A percentile compares a stretch with the other conserved stretches of the same genome.
Conservation (phyloP, 1,139 yeast species). For the Sugiyamaella xylanicola region DNA sequence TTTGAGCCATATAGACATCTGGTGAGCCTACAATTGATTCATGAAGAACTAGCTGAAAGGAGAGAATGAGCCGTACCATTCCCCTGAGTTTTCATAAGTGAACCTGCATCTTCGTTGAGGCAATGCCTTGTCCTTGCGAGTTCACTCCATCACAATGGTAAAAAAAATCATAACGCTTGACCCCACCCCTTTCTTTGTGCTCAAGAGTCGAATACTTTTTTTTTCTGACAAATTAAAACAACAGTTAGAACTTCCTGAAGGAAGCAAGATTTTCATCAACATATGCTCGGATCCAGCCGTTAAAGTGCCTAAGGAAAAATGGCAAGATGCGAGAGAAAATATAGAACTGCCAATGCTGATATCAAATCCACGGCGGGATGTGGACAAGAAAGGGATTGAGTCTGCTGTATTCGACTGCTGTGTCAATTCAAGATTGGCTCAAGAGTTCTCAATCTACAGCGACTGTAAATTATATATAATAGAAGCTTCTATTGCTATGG, state of each 20-base stretch:
- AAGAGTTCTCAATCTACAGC: slow-evolving; percentile 54
- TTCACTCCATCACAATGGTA: too few relatives aligned
- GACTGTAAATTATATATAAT: slow-evolving; percentile 65
- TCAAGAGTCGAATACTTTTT: slow-evolving; percentile 56
- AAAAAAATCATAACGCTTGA: slow-evolving; percentile 30
- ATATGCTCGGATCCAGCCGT: slow-evolving; percentile 66
- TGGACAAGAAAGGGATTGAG: slow-evolving; percentile 68
- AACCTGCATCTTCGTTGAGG: too few relatives aligned
- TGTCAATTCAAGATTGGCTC: slow-evolving; percentile 40
- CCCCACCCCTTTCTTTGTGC: slow-evolving; percentile 66
- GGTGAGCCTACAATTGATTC: too few relatives aligned
- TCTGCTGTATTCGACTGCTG: slow-evolving; percentile 75
- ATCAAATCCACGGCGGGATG: slow-evolving; percentile 53
- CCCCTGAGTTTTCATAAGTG: too few relatives aligned
- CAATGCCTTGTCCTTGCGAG: too few relatives aligned
- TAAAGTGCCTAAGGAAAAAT: slow-evolving; percentile 31
- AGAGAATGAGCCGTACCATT: too few relatives aligned
- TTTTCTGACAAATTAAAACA: slow-evolving; percentile 37
- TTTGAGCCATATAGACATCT: too few relatives aligned
- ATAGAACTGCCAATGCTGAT: slow-evolving; percentile 87
- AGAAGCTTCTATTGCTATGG: slow-evolving; percentile 47
- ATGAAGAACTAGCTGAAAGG: too few relatives aligned
- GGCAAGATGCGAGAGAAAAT: slow-evolving; percentile 50
- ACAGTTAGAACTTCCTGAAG: slow-evolving; percentile 31
- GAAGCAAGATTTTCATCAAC: slow-evolving; percentile 75